These are phyloP conservation scores for Xylaria longipes DNA, from an alignment of 495 filamentous ascomycete genomes.

Conservation along the genomic window DNA sequence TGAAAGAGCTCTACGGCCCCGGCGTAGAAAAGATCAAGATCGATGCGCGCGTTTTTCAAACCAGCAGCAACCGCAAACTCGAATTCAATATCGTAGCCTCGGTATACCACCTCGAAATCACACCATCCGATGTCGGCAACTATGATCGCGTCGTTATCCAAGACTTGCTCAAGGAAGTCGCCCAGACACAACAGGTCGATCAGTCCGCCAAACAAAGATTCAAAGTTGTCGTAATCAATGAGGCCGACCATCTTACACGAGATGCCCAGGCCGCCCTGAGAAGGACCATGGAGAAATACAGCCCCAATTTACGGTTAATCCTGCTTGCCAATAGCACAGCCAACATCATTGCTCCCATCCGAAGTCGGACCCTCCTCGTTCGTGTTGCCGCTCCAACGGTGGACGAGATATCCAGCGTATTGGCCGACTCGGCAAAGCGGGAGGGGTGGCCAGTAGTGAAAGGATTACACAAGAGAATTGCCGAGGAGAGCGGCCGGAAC, in stretches of 20 bases:
- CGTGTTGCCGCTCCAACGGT: conserved; percentile 90
- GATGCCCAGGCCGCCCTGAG: conserved; percentile 96
- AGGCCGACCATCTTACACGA: conserved; percentile 92
- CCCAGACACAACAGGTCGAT: conserved; percentile 98
- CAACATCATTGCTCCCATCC: conserved; percentile 96
- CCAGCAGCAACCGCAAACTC: conserved; percentile 91
- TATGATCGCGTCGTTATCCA: conserved; percentile 96
- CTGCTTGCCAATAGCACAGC: conserved; percentile 92
- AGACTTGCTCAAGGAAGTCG: conserved; percentile 95
- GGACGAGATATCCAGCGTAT: conserved; percentile 77
- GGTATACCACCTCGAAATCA: conserved; percentile 97
- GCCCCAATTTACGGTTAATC: conserved; percentile 89
- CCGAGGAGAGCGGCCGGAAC: conserved; percentile 90
- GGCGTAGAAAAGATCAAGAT: conserved; percentile 98
- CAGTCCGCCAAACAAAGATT: conserved; percentile 85
- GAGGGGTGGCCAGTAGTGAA: conserved; percentile 77
- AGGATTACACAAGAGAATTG: conserved; percentile 80
- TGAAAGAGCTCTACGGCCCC: conserved; percentile 89
- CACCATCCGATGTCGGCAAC: conserved; percentile 94
- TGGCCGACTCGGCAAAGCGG: conserved; percentile 74
- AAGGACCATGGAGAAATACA: conserved; percentile 99
- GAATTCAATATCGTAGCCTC: conserved; percentile 98
- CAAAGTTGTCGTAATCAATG: conserved; percentile 99
- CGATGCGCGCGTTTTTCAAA: conserved; percentile 94
- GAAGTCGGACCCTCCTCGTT: conserved; percentile 86